Conservation (phyloP, 805 yeast genomes). For the Wickerhamomyces chaumierensis region DNA sequence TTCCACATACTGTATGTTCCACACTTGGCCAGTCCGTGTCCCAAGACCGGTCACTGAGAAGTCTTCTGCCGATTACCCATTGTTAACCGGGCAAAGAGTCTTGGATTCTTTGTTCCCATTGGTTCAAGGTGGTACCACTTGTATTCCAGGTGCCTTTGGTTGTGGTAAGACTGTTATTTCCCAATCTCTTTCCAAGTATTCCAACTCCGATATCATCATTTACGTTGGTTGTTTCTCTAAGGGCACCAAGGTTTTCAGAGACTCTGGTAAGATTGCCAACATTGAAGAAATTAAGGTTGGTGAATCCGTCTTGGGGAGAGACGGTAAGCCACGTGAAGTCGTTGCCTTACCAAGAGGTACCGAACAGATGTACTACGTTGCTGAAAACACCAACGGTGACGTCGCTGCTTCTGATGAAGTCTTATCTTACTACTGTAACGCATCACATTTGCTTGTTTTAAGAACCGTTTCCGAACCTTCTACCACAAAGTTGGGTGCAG, state of each 20-base stretch:
- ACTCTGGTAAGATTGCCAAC: constrained; percentile 25
- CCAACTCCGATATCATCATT: constrained; percentile 93
- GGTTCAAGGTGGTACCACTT: constrained; percentile 99
- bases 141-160: constrained; percentile 99
- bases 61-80: constrained; percentile 85
- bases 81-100: constrained; percentile 97
- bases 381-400: constrained; percentile 20
- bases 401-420: constrained; percentile 1
- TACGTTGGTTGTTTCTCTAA: constrained; percentile 64
- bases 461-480: too few relatives aligned
- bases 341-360: constrained; percentile 30
- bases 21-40: constrained; percentile 99
- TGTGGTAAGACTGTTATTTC: constrained; percentile 99
- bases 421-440: neutral
- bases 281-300: constrained; percentile 27
- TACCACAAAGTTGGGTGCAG: too few relatives aligned
- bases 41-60: constrained; percentile 98
- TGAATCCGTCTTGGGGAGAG: constrained; percentile 31
- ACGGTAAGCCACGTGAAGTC: constrained; percentile 29
- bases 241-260: constrained; percentile 33
- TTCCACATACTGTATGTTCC: constrained; percentile 82
- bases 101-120: constrained; percentile 95
- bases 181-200: constrained; percentile 91
- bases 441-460: too few relatives aligned
- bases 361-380: constrained; percentile 30